These are phyloP conservation scores for Lenzites betulinus DNA, from an alignment of 768 basidiomycete genomes.

Conservation along the genomic window DNA sequence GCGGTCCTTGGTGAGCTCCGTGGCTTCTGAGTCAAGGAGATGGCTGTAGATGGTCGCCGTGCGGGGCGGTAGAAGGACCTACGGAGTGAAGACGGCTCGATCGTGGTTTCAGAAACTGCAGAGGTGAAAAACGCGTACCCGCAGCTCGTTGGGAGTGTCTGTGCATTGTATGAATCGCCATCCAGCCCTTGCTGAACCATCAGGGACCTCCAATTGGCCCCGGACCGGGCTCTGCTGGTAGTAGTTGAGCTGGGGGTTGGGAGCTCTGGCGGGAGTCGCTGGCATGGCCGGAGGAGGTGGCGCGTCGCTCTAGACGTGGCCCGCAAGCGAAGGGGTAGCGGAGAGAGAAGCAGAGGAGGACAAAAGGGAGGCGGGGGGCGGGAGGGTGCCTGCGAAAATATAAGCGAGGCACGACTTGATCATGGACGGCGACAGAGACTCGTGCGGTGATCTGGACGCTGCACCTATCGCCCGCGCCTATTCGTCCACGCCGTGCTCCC, in stretches of 20 bases:
- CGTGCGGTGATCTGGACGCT: conserved; percentile 18
- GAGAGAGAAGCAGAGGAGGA: conserved; percentile 9
- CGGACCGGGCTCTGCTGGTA: conserved; percentile 66
- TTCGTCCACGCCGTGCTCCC: neutral
- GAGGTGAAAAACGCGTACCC: conserved; percentile 41
- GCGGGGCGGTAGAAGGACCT: conserved; percentile 64
- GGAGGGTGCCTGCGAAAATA: conserved; percentile 24
- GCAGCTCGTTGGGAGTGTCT: conserved; percentile 75
- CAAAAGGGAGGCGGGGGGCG: conserved; percentile 18
- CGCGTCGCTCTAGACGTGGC: neutral
- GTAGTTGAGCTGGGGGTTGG: conserved; percentile 45
- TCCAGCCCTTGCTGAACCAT: conserved; percentile 51
- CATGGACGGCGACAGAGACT: conserved; percentile 4
- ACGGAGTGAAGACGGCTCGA: conserved; percentile 8
- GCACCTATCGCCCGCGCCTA: conserved; percentile 18
- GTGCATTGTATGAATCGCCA: conserved; percentile 77
- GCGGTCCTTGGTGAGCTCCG: conserved; percentile 60
- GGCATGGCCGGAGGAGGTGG: conserved; percentile 12
- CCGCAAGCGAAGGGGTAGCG: neutral
- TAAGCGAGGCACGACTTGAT: conserved; percentile 24
- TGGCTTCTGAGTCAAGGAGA: conserved; percentile 60
- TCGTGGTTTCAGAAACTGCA: neutral
- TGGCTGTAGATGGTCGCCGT: conserved; percentile 68
- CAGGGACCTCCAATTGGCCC: conserved; percentile 73
- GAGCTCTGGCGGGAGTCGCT: conserved; percentile 11